Conservation (phyloP, 768 basidiomycete species). For the Phanerodontia chrysosporium region DNA sequence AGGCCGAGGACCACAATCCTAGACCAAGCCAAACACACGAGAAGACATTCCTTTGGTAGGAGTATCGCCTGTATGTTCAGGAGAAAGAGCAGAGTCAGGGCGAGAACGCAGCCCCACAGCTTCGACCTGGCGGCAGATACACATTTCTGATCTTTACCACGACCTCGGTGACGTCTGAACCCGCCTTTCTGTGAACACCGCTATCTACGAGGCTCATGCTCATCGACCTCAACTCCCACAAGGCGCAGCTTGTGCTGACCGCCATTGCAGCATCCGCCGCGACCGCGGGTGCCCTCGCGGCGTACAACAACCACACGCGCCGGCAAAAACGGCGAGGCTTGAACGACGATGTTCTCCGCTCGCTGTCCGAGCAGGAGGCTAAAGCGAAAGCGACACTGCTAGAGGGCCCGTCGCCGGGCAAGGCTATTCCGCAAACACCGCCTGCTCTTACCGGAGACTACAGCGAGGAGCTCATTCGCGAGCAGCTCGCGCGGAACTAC, state of each 20-base stretch:
- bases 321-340: conserved; percentile 48
- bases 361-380: conserved; percentile 31
- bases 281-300: conserved; percentile 56
- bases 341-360: conserved; percentile 50
- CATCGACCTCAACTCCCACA: conserved; percentile 43
- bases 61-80: too few relatives aligned
- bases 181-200: not conserved
- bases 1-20: too few relatives aligned
- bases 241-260: conserved; percentile 58
- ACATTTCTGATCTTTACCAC: not conserved
- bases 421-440: not conserved
- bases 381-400: conserved; percentile 5
- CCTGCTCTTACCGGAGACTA: conserved; percentile 32
- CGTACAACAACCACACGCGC: conserved; percentile 48
- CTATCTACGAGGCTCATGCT: conserved; percentile 8
- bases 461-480: conserved; percentile 78
- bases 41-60: too few relatives aligned
- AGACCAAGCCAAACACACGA: too few relatives aligned
- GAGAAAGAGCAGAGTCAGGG: too few relatives aligned
- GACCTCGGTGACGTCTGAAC: not conserved
- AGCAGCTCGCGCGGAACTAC: conserved; percentile 92
- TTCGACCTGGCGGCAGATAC: too few relatives aligned
- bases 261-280: conserved; percentile 61
- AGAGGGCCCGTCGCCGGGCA: not conserved
- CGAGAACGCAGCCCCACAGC: too few relatives aligned